Evolutionary conservation across 805 yeast genomes (phyloP), one percentile per base, ranked within the genome.

Genomic region (Brettanomyces bruxellensis): DNA sequence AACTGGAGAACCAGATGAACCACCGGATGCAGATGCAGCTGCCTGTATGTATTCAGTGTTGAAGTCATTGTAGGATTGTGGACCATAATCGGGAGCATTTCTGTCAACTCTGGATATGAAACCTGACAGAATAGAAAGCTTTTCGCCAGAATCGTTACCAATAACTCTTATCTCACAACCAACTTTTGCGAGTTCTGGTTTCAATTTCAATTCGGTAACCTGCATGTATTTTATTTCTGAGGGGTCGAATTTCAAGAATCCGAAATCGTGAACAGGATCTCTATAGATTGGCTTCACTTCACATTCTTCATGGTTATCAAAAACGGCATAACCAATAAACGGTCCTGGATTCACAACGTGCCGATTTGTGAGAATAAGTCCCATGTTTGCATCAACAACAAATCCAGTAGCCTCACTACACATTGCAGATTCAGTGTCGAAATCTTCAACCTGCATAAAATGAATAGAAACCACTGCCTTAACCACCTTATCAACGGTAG

Each of bases 341-440:
- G 96, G 96, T 14, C 96, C 96, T 0, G 96, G 89, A 2, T 96
- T 95, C 38, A 89, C 96, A 43, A 90, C 97, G 59, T 90, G 97
- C 59, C 96, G 75, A 66, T 90, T 90, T 9, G 97, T 90, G 61
- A 90, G 71, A 50, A 90, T 88, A 49, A 89, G 77, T 13, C 97
- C 97, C 25, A 78, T 65, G 46, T 75, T 70, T 3, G 91, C 73
- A 62, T 90, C 97, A 9, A 90, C 96, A 5, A 90, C 88, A 62
- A 90, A 90, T 2, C 97, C 97, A 0, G 96, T 87, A n/a, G 96
- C 97, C 63, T 90, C 95, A 45, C 86, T 79, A 25, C 83, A 87
- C 40, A 82, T 64, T 1, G 95, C 83, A 3, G 79, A 66, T 55
- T 90, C 97, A 36, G 93, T 83, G 57, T 90, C 97, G 60, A 90